Evolutionary conservation across 768 basidiomycete genomes (phyloP), one percentile per base, ranked within the genome.

Genomic region (Rhizopogon rudus): DNA sequence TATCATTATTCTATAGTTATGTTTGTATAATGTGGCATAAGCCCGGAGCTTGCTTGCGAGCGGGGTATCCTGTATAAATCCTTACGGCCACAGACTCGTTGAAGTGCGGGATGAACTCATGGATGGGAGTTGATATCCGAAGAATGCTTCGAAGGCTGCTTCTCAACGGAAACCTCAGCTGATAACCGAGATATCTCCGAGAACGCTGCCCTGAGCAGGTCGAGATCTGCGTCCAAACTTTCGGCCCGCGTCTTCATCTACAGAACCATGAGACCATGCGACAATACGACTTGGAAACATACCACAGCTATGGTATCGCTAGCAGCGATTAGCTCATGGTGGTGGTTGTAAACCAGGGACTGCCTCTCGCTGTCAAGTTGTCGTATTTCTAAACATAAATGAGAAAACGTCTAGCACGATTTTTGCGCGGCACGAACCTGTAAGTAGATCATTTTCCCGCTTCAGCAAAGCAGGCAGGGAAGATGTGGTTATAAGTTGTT

Each of bases 241-340:
- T 95, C 93, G 2, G 93, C 91, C 12, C 90, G 81, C 6, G 81
- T 79, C 69, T 93, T 95, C 86, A 96, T 93, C 93, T 93, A 60
- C 13, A 45, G n/a, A 51, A 43, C 0, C 8, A 33, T 52, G 33
- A 52, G 60, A 44, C 20, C 22, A 57, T 43, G 4, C 51, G 31
- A 57, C 48, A 43, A 37, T 29, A 31, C 16, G 37, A 45, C 22
- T 41, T 33, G 25, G 35, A 25, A 25, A 9, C 16, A 17, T 70
- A 93, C 92, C 5, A 87, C 83, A 57, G 86, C 84, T 60, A 97
- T 96, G 8, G 94, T 96, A 63, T 93, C 91, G 56, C 88, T 92
- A 3, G 94, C 94, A 1, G 91, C 91, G 50, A 97, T 94, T 17
- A 97, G 84, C 60, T 97, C 94, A 56, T 94, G 92, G 63, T 97